Conservation (phyloP, 306 rosid genomes). For the Alnus rubra region DNA sequence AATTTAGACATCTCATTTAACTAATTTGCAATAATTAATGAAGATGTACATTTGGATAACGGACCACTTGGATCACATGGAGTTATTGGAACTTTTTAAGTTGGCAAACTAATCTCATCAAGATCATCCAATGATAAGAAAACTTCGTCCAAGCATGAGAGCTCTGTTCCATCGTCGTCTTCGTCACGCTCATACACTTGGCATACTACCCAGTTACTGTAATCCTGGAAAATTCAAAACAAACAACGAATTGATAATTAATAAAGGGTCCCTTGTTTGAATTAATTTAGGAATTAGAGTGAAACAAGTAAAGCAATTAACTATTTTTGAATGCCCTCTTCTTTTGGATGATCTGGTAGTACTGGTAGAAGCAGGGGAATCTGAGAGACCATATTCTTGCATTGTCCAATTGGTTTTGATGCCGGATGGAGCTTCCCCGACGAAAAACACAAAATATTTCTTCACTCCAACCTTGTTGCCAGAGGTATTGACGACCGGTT, state of each 20-base stretch:
- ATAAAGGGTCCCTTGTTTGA: too few species aligned
- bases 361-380: background rate
- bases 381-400: too few species aligned
- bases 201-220: constrained; percentile 67
- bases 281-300: too few species aligned
- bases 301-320: constrained; percentile 14
- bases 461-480: constrained; percentile 70
- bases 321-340: constrained; percentile 57
- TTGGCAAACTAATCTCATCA: too few species aligned
- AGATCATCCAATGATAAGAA: constrained; percentile 82
- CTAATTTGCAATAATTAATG: too few species aligned
- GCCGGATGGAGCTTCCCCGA: too few species aligned
- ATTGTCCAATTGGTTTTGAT: too few species aligned
- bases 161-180: constrained; percentile 65
- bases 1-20: too few species aligned
- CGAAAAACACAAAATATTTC: constrained; percentile 21
- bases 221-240: constrained; percentile 43
- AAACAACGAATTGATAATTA: too few species aligned
- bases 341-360: constrained; percentile 54
- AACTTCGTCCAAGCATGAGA: constrained; percentile 96
- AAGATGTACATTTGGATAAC: too few species aligned
- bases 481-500: constrained; percentile 49
- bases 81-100: too few species aligned
- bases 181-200: constrained; percentile 60
- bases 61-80: too few species aligned